Percentiles rank a stretch among this genome's conserved stretches.
Evolutionary conservation across 1,139 yeast genomes (phyloP).

Genomic region (Kodamaea sp.): DNA sequence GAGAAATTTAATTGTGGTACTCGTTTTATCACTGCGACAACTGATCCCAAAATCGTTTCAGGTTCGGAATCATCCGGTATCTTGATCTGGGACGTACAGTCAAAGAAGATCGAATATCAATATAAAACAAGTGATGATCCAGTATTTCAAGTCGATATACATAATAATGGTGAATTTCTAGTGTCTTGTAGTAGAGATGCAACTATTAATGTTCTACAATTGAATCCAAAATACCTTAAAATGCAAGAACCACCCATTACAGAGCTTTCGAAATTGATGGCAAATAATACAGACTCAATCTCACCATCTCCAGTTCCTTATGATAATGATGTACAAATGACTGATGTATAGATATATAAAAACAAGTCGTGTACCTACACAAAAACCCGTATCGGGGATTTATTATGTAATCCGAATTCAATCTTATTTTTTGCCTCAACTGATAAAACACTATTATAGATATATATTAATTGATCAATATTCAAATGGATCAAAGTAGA

Average conservation of each 20-base stretch:
- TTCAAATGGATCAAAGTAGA: conserved; percentile 32
- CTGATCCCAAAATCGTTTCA: conserved; percentile 48
- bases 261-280: no score
- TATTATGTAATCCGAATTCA: no score
- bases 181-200: conserved; percentile 36
- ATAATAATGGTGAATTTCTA: conserved; percentile 34
- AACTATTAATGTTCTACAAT: conserved; percentile 21
- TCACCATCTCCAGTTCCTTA: no score
- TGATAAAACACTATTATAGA: background rate
- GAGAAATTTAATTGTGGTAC: conserved; percentile 49
- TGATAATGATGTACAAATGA: no score
- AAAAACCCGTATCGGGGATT: no score
- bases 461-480: no score
- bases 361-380: no score
- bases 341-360: no score
- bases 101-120: conserved; percentile 48
- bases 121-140: conserved; percentile 32
- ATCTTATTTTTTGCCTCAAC: background rate
- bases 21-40: conserved; percentile 37
- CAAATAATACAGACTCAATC: no score
- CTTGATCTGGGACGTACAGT: conserved; percentile 72
- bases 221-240: conserved; percentile 13
- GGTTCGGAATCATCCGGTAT: conserved; percentile 65
- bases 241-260: no score
- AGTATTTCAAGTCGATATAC: conserved; percentile 47